Conservation (phyloP, 1,284 basidiomycete species). For the Fomitiporia mediterranea region DNA sequence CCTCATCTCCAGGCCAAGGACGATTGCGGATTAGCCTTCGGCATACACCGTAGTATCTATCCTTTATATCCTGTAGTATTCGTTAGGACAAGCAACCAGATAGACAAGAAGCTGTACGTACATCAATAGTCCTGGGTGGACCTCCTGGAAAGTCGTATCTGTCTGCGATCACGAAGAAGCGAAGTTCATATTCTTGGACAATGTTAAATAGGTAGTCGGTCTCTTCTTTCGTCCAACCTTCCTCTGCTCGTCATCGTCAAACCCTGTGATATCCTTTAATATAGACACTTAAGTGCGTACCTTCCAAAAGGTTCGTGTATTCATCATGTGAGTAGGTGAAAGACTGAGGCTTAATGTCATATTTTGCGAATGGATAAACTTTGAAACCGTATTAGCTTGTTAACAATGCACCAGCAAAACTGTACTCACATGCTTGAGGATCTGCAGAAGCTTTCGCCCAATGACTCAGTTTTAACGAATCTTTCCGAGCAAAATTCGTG, state of each 20-base stretch:
- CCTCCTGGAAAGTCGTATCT: conserved; percentile 74
- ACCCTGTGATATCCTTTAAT: not conserved
- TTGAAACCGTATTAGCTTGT: not conserved
- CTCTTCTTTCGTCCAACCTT: conserved; percentile 90
- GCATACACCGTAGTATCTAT: conserved; percentile 91
- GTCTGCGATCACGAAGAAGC: conserved; percentile 90
- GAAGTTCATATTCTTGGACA: conserved; percentile 78
- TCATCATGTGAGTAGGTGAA: conserved; percentile 91
- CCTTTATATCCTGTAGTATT: conserved; percentile 79
- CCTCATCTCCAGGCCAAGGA: conserved; percentile 78
- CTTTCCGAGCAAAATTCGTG: conserved; percentile 58
- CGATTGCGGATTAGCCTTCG: conserved; percentile 82
- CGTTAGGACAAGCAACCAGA: not conserved
- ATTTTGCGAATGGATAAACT: conserved; percentile 80
- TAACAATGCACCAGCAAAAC: not conserved
- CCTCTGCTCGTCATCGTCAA: conserved; percentile 45
- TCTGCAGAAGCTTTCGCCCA: conserved; percentile 64
- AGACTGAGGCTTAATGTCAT: conserved; percentile 64
- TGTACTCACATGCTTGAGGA: conserved; percentile 46
- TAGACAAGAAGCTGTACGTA: conserved; percentile 29
- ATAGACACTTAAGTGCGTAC: conserved; percentile 38
- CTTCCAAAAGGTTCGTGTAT: conserved; percentile 78
- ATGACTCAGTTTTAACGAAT: conserved; percentile 57
- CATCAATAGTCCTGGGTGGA: conserved; percentile 63
- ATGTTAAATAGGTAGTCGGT: conserved; percentile 90